Percentiles rank a stretch among this genome's conserved stretches.
phyloP scores from a whole-genome alignment of 306 rosid species.

The Senna tora region DNA sequence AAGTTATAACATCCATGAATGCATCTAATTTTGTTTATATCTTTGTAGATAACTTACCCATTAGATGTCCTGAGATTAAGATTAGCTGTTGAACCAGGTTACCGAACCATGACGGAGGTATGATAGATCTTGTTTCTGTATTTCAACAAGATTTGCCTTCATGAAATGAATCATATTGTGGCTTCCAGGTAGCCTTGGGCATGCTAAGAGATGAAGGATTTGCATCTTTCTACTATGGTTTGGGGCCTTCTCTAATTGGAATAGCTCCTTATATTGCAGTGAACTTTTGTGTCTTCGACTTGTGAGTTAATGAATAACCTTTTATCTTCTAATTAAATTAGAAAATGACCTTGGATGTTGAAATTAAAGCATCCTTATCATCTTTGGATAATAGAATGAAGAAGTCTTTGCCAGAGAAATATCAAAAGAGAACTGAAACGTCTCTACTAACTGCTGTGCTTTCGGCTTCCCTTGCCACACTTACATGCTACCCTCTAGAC shows the following conservation, averaged over 20 bases:
- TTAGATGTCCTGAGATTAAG: conserved; percentile 92
- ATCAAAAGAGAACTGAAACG: conserved; percentile 73
- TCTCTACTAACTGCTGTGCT: conserved; percentile 70
- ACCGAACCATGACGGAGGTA: conserved; percentile 87
- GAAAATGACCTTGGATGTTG: conserved; percentile 20
- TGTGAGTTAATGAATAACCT: conserved; percentile 56
- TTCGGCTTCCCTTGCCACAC: conserved; percentile 78
- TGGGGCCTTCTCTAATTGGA: conserved; percentile 87
- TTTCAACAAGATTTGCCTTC: conserved; percentile 20
- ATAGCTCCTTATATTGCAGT: conserved; percentile 94
- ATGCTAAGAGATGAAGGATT: conserved; percentile 86
- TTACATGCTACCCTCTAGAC: conserved; percentile 86
- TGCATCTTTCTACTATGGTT: conserved; percentile 84
- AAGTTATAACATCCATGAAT: neutral
- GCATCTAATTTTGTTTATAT: conserved; percentile 34
- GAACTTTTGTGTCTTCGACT: conserved; percentile 86
- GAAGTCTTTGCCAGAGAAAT: conserved; percentile 83
- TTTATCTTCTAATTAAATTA: conserved; percentile 34
- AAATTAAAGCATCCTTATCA: conserved; percentile 29
- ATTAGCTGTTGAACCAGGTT: conserved; percentile 93
- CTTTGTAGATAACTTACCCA: conserved; percentile 78
- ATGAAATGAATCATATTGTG: conserved; percentile 41
- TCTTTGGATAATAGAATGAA: conserved; percentile 66
- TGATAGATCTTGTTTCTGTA: conserved; percentile 29
- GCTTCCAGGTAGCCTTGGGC: conserved; percentile 73